phyloP scores from a whole-genome alignment of 2,329 filamentous ascomycete species.

The Hypoxylon sp. region DNA sequence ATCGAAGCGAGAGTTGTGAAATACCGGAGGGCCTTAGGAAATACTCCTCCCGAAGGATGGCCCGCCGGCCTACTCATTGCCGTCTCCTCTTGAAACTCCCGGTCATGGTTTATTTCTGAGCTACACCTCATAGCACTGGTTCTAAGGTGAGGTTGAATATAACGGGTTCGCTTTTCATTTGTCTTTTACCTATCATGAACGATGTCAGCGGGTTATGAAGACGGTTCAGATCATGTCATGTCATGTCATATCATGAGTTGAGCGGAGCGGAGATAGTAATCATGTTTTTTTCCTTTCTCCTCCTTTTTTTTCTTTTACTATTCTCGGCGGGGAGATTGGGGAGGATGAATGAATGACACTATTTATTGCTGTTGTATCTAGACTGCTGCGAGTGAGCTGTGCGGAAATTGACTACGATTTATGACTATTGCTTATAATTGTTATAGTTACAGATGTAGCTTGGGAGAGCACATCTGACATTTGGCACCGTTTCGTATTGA shows the following conservation, averaged over 20 bases:
- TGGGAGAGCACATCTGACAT: not conserved
- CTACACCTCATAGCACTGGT: slow-evolving; percentile 4
- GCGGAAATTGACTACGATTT: slow-evolving; percentile 44
- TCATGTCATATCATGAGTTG: slow-evolving; percentile 26
- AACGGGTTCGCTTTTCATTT: slow-evolving; percentile 18
- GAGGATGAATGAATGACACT: slow-evolving; percentile 25
- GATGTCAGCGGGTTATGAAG: slow-evolving; percentile 34
- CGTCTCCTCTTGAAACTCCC: not conserved
- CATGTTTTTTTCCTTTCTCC: slow-evolving; percentile 11
- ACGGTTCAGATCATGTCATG: slow-evolving; percentile 18
- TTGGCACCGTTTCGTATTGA: not conserved
- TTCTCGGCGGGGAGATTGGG: slow-evolving; percentile 4
- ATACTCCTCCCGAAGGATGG: not conserved
- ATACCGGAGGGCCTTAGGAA: not conserved
- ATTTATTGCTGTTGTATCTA: slow-evolving; percentile 37
- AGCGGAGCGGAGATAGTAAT: slow-evolving; percentile 38
- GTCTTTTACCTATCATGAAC: slow-evolving; percentile 26
- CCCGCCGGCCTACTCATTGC: not conserved
- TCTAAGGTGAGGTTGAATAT: slow-evolving; percentile 10
- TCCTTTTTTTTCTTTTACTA: slow-evolving; percentile 14
- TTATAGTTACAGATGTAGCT: not conserved
- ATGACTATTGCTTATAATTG: slow-evolving; percentile 28
- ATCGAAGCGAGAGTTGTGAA: not conserved
- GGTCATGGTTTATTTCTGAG: slow-evolving; percentile 1
- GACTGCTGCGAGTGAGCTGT: slow-evolving; percentile 36